Evolutionary conservation across 768 basidiomycete species (phyloP), one percentile per base, ranked within the genome.

Genomic region (Cystofilobasidium bisporidii): DNA sequence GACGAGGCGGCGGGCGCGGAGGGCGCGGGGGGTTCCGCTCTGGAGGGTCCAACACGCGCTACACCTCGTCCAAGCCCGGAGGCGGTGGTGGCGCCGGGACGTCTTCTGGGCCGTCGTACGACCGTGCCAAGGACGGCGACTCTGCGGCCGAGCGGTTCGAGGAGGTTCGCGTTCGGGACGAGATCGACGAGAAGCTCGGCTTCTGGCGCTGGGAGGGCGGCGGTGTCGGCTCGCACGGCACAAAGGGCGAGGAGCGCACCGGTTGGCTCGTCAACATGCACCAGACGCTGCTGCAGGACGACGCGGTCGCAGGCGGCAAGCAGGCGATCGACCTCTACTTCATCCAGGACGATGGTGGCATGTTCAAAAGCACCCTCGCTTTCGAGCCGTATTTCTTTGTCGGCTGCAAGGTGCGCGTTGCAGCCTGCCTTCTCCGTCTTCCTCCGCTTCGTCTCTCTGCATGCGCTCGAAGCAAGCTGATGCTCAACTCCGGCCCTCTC

Each of bases 191-290:
- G 78, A 90, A 89, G 76, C 80, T 98, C 22, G 96, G 96, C 0
- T 99, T 98, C 76, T 79, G 79, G 47, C 82, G 86, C 70, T 80
- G 89, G 59, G 85, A 89, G 68, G 88, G 93, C 74, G 75, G 73
- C n/a, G 72, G 66, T 24, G 94, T 93, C 0, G 78, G 55, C 22
- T 22, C n/a, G 2, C 41, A 40, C 24, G 64, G 36, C 3, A 61
- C 80, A 3, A 79, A 79, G 72, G 84, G 81, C 74, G 67, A 81
- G 3, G 80, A 80, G 73, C 84, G 81, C 74, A 87, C 89, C 63
- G 96, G 93, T 2, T 98, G 96, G 96, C 79, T 99, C 74, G 85
- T 99, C 70, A 98, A 98, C 75, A 98, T 99, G 94, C 93, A 94
- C 76, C 90, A 96, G 87, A 96, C 91, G 0, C 78, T 94, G 12